These are phyloP conservation scores for Aspergillus unguis DNA, from an alignment of 2,329 filamentous ascomycete genomes.

Conservation along the genomic window DNA sequence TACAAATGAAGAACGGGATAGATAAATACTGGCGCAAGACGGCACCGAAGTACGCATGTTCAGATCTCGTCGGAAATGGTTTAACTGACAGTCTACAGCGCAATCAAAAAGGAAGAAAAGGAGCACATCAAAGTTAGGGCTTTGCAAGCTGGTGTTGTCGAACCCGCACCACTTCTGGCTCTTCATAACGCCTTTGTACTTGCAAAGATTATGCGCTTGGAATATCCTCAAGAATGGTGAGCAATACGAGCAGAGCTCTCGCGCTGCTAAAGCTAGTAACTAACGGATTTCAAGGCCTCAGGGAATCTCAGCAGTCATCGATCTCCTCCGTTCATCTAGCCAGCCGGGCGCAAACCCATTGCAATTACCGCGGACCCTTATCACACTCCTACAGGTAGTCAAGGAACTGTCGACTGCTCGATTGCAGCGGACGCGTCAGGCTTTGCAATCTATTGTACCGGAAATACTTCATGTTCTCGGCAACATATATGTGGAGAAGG, in stretches of 20 bases:
- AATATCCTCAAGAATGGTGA: constrained; percentile 83
- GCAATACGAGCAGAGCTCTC: no score
- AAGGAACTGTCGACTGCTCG: constrained; percentile 86
- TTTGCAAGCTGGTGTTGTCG: constrained; percentile 71
- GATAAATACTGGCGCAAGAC: constrained; percentile 90
- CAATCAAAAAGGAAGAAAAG: constrained; percentile 69
- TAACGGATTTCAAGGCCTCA: constrained; percentile 40
- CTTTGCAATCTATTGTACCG: constrained; percentile 72
- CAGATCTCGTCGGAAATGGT: neutral
- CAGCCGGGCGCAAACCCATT: constrained; percentile 56
- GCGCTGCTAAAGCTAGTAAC: neutral
- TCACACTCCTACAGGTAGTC: constrained; percentile 77
- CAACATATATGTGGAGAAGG: constrained; percentile 72
- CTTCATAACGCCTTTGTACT: constrained; percentile 84
- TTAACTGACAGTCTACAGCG: constrained; percentile 40
- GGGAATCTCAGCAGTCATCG: constrained; percentile 54
- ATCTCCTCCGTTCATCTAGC: constrained; percentile 58
- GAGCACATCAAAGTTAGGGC: constrained; percentile 69
- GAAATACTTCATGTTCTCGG: constrained; percentile 79
- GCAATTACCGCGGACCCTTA: constrained; percentile 68
- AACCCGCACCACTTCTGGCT: constrained; percentile 71
- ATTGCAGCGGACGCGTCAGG: constrained; percentile 69
- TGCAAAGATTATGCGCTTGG: constrained; percentile 83
- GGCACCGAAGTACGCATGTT: constrained; percentile 58
- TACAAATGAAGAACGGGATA: constrained; percentile 94